These are phyloP conservation scores for Hymenotorrendiella dingleyae DNA, from an alignment of 2,329 filamentous ascomycete species.

Conservation along the genomic window DNA sequence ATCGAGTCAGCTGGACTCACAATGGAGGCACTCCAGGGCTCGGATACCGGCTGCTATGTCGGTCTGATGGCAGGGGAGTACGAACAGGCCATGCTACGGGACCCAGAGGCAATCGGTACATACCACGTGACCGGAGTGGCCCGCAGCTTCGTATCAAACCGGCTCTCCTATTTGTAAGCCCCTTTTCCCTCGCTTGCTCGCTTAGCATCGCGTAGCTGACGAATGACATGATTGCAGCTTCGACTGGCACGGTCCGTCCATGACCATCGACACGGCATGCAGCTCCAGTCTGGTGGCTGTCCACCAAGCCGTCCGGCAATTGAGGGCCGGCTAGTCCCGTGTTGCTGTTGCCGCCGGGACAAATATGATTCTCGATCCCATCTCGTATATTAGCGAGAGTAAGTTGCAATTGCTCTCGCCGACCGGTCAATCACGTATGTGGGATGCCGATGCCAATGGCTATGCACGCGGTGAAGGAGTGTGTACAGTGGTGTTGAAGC, in stretches of 20 bases:
- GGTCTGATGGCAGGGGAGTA: background rate
- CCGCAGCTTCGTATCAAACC: background rate
- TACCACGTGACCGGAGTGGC: background rate
- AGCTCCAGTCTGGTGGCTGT: conserved; percentile 28
- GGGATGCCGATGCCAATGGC: conserved; percentile 12
- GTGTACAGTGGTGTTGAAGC: conserved; percentile 54
- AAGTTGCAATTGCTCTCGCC: conserved; percentile 35
- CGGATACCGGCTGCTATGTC: background rate
- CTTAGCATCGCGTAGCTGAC: too few species aligned
- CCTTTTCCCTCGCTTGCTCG: too few species aligned
- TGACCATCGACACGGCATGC: conserved; percentile 1
- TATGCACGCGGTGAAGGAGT: conserved; percentile 42
- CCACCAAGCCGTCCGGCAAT: conserved; percentile 21
- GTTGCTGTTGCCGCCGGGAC: conserved; percentile 15
- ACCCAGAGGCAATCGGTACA: background rate
- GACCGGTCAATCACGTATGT: conserved; percentile 34
- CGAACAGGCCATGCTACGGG: background rate
- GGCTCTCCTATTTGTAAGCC: conserved; percentile 1
- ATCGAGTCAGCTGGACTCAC: background rate
- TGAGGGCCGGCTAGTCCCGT: conserved; percentile 15
- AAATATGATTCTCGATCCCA: conserved; percentile 18
- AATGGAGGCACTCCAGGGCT: background rate
- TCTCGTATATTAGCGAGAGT: conserved; percentile 31
- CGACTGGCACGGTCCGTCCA: background rate
- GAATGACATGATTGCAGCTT: too few species aligned